Conservation (phyloP, 768 basidiomycete species). For the Clathrus columnatus region DNA sequence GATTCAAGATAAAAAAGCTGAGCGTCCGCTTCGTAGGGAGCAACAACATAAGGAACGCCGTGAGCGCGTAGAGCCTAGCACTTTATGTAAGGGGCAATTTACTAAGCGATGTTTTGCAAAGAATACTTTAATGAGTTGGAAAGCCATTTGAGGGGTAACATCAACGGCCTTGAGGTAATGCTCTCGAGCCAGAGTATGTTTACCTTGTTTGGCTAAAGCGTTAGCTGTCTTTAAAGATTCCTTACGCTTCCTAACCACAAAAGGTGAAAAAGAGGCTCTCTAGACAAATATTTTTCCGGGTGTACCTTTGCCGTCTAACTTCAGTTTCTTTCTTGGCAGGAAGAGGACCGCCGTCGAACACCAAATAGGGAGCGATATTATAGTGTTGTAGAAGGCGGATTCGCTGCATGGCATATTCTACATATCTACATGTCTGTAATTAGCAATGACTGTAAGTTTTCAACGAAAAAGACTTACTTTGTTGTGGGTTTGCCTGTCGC, state of each 20-base stretch:
- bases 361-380: slow-evolving; percentile 80
- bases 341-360: slow-evolving; percentile 93
- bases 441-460: background rate
- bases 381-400: slow-evolving; percentile 80
- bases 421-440: slow-evolving; percentile 54
- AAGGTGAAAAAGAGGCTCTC: background rate
- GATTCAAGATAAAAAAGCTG: slow-evolving; percentile 91
- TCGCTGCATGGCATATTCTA: slow-evolving; percentile 92
- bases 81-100: background rate
- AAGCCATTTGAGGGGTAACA: slow-evolving; percentile 96
- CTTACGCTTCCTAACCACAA: slow-evolving; percentile 43
- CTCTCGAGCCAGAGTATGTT: slow-evolving; percentile 74
- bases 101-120: slow-evolving; percentile 9
- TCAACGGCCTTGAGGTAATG: slow-evolving; percentile 87
- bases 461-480: slow-evolving; percentile 47
- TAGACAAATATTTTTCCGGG: background rate
- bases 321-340: slow-evolving; percentile 94
- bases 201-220: slow-evolving; percentile 67
- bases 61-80: slow-evolving; percentile 81
- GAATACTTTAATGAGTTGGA: slow-evolving; percentile 86
- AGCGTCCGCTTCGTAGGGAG: slow-evolving; percentile 98
- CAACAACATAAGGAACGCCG: slow-evolving; percentile 75
- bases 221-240: slow-evolving; percentile 72
- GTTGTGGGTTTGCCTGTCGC: slow-evolving; percentile 76
- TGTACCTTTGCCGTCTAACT: slow-evolving; percentile 52